These are phyloP conservation scores for Fraxinus sp. DNA, from an alignment of 305 asterid genomes.

Conservation along the genomic window DNA sequence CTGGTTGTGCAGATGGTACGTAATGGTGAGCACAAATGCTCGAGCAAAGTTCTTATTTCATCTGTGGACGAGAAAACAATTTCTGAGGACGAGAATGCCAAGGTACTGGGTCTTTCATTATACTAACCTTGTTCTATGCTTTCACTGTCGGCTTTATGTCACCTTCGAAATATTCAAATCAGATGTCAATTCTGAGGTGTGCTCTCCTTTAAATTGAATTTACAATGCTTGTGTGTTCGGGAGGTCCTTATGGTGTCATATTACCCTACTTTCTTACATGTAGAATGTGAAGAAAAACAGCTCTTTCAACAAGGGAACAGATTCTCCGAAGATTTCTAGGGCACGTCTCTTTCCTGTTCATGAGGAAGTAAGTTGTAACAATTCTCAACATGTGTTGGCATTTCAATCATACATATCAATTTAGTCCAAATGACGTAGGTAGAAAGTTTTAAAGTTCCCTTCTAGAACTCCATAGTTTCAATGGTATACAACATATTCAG, in stretches of 20 bases:
- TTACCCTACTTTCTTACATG: slow-evolving; percentile 16
- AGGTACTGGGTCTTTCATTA: slow-evolving; percentile 38
- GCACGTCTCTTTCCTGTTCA: slow-evolving; percentile 53
- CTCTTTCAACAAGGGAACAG: slow-evolving; percentile 42
- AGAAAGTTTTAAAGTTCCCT: not conserved
- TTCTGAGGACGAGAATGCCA: slow-evolving; percentile 59
- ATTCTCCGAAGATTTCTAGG: slow-evolving; percentile 32
- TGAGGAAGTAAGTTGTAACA: slow-evolving; percentile 52
- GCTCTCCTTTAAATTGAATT: slow-evolving; percentile 1
- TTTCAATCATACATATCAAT: not conserved
- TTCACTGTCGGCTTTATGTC: not conserved
- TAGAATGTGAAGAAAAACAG: slow-evolving; percentile 40
- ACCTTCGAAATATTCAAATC: not conserved
- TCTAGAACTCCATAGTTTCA: not conserved
- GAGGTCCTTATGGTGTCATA: not conserved
- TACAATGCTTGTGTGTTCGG: not conserved
- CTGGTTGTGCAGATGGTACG: slow-evolving; percentile 69
- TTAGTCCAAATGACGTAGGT: not conserved
- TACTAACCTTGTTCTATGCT: slow-evolving; percentile 6
- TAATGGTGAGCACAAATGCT: slow-evolving; percentile 76
- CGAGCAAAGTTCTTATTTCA: slow-evolving; percentile 40
- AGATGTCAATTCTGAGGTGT: not conserved
- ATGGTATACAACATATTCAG: not conserved
- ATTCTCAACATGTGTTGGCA: not conserved
- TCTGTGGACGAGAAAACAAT: slow-evolving; percentile 64